A percentile compares a stretch with the other conserved stretches of the same genome.
Evolutionary conservation across 495 filamentous ascomycete species (phyloP).

Genomic region (Geoglossum glabrum): DNA sequence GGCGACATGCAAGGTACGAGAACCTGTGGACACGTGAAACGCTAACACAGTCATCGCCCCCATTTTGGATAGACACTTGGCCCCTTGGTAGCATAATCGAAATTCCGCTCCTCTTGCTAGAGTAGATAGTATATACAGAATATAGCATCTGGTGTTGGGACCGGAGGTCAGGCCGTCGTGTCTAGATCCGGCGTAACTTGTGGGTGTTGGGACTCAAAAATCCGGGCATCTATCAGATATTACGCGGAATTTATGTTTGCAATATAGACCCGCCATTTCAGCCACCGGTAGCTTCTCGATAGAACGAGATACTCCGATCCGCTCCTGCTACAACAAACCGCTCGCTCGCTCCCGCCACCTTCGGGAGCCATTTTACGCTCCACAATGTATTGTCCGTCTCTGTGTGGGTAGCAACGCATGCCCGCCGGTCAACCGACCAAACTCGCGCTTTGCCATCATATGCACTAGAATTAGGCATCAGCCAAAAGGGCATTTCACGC

Average conservation of each 20-base stretch:
- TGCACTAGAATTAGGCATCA: constrained; percentile 22
- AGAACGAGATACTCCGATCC: constrained; percentile 63
- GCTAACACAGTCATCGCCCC: not conserved
- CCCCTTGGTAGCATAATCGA: too few relatives aligned
- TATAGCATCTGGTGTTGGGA: too few relatives aligned
- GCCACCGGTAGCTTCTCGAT: constrained; percentile 71
- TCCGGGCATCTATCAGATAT: not conserved
- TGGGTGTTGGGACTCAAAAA: not conserved
- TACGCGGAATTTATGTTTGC: not conserved
- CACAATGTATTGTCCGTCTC: constrained; percentile 77
- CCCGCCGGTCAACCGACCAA: constrained; percentile 65
- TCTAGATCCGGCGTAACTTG: not conserved
- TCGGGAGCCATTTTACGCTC: constrained; percentile 77
- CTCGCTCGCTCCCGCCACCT: constrained; percentile 45
- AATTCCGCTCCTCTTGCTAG: too few relatives aligned
- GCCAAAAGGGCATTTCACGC: not conserved
- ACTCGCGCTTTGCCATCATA: constrained; percentile 89
- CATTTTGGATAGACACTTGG: too few relatives aligned
- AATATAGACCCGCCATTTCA: constrained; percentile 13
- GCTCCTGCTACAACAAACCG: constrained; percentile 75
- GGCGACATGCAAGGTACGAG: not conserved
- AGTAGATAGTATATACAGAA: too few relatives aligned
- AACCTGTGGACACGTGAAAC: not conserved
- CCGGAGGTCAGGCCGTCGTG: not conserved
- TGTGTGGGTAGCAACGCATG: constrained; percentile 81